Conservation (phyloP, 2,329 filamentous ascomycete genomes). For the Sporothrix curviconia region DNA sequence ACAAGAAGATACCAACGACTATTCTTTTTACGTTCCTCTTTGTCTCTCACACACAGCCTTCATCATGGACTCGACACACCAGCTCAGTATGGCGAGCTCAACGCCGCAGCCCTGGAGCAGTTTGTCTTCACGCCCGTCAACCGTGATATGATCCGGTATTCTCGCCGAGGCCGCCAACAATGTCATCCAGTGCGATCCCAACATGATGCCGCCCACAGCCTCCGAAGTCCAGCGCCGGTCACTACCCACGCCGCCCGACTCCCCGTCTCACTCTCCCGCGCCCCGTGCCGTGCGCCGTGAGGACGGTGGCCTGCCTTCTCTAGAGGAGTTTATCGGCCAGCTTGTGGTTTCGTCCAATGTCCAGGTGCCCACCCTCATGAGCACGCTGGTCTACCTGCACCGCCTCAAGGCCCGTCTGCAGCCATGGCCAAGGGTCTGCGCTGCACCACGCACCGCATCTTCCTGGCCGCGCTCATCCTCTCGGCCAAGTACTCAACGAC, state of each 20-base stretch:
- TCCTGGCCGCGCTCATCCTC: constrained; percentile 77
- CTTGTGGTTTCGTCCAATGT: constrained; percentile 91
- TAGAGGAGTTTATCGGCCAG: constrained; percentile 87
- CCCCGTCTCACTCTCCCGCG: constrained; percentile 32
- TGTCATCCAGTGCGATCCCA: constrained; percentile 72
- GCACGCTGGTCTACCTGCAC: constrained; percentile 85
- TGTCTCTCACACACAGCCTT: constrained; percentile 17
- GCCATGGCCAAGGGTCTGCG: constrained; percentile 89
- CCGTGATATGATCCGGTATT: constrained; percentile 69
- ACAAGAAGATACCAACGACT: constrained; percentile 1
- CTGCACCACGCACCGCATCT: constrained; percentile 96
- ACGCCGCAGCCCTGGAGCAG: constrained; percentile 68
- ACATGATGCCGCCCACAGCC: constrained; percentile 44
- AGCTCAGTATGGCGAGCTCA: constrained; percentile 50
- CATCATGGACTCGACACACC: constrained; percentile 43
- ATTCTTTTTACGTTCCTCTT: not conserved
- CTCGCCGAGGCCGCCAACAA: constrained; percentile 66
- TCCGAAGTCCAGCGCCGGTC: constrained; percentile 21
- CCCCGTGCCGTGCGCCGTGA: constrained; percentile 39
- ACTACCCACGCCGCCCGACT: constrained; percentile 42
- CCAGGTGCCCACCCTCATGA: constrained; percentile 96
- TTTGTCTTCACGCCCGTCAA: constrained; percentile 74
- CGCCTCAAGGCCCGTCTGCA: constrained; percentile 79
- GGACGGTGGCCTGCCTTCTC: constrained; percentile 60
- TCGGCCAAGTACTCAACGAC: constrained; percentile 98